These are phyloP conservation scores for Arthrobotrys entomopaga DNA, from an alignment of 2,329 filamentous ascomycete genomes.

Conservation along the genomic window DNA sequence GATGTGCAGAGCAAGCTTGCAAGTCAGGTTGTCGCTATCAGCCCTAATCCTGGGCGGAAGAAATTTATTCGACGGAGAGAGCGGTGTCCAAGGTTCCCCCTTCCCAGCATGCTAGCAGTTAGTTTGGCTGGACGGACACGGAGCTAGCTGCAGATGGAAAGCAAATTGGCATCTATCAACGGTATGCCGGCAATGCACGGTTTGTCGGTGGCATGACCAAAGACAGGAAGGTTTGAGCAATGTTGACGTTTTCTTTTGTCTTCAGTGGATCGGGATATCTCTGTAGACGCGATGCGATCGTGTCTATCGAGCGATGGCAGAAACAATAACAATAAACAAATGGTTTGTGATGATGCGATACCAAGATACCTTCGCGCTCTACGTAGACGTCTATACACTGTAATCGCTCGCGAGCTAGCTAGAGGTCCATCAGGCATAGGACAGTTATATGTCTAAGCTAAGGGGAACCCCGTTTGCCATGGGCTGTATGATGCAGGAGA, in stretches of 20 bases:
- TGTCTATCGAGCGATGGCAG: background rate
- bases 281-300: conserved; percentile 23
- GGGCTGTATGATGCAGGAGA: conserved; percentile 8
- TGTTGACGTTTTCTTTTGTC: conserved; percentile 47
- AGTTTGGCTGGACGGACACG: background rate
- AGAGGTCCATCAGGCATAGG: background rate
- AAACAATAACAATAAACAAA: conserved; percentile 11
- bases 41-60: conserved; percentile 47
- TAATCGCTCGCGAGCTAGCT: background rate
- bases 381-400: background rate
- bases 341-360: background rate
- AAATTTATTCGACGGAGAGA: background rate
- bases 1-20: conserved; percentile 37
- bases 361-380: background rate
- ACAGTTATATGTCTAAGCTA: background rate
- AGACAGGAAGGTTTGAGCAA: conserved; percentile 11
- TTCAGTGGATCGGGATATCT: background rate
- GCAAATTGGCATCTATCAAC: conserved; percentile 37
- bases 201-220: conserved; percentile 34
- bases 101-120: background rate
- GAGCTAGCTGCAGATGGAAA: conserved; percentile 52
- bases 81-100: background rate
- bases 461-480: background rate
- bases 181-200: conserved; percentile 49
- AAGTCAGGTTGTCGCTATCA: conserved; percentile 53